A percentile compares a stretch with the other conserved stretches of the same genome.
These are phyloP conservation scores for Breviolum minutum DNA, from an alignment of 73 alveolate genomes.

Conservation along the genomic window DNA sequence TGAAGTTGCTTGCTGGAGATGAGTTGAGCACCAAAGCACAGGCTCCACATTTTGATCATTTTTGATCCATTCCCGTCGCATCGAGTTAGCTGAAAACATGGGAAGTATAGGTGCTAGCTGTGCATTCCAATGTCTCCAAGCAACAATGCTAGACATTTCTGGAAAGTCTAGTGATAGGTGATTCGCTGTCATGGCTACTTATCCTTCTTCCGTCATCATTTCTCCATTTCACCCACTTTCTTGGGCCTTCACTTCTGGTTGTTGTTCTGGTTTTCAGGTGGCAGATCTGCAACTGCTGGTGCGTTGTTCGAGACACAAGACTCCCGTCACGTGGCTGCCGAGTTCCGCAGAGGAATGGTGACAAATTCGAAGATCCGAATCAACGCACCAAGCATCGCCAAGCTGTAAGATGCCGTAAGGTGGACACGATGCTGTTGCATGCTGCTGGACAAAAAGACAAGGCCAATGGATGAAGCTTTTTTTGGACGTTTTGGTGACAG, in stretches of 20 bases:
- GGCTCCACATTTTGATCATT: background rate
- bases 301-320: constrained; percentile 22
- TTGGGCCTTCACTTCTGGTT: too few relatives aligned
- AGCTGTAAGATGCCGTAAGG: background rate
- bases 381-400: too few relatives aligned
- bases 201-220: too few relatives aligned
- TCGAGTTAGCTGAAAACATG: too few relatives aligned
- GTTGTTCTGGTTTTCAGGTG: background rate
- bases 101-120: too few relatives aligned
- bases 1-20: background rate
- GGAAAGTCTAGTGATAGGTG: background rate
- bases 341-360: background rate
- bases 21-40: constrained; percentile 43
- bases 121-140: too few relatives aligned
- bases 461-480: background rate
- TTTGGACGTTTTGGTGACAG: background rate
- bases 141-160: too few relatives aligned
- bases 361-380: too few relatives aligned
- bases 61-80: too few relatives aligned
- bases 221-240: too few relatives aligned
- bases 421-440: background rate
- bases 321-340: background rate
- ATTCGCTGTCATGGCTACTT: background rate
- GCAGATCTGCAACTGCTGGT: constrained; percentile 39
- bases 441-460: background rate